Evolutionary conservation across 75 land plant genomes (phyloP).

Genomic region (Sequoiadendron giganteum): DNA sequence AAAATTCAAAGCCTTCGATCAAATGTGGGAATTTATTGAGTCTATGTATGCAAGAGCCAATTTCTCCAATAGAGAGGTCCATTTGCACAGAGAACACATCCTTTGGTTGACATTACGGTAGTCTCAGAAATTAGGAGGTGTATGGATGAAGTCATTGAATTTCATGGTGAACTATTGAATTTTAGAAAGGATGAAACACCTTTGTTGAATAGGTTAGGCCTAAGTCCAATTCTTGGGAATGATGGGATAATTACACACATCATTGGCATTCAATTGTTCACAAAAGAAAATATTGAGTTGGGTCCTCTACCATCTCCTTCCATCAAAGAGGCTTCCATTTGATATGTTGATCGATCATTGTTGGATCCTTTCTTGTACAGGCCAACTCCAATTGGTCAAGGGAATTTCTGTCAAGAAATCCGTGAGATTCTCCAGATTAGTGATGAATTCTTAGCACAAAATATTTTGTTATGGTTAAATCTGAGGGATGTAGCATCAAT

Average conservation of each 20-base stretch:
- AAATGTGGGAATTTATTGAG: too few relatives aligned
- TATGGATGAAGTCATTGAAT: too few relatives aligned
- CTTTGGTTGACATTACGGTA: too few relatives aligned
- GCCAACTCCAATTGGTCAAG: constrained; percentile 5
- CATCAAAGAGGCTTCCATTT: constrained; percentile 11
- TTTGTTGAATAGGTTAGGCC: too few relatives aligned
- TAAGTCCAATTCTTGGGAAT: constrained; percentile 59
- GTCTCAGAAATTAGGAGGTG: too few relatives aligned
- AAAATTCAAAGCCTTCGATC: too few relatives aligned
- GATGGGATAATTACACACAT: constrained; percentile 68
- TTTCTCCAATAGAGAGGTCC: too few relatives aligned
- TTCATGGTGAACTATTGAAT: too few relatives aligned
- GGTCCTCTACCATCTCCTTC: constrained; percentile 17
- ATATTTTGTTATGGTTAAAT: constrained; percentile 50
- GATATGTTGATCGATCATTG: not conserved
- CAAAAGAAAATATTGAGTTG: constrained; percentile 68
- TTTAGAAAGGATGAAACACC: too few relatives aligned
- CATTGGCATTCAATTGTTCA: constrained; percentile 70
- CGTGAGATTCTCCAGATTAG: constrained; percentile 68
- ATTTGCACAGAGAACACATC: too few relatives aligned
- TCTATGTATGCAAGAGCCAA: too few relatives aligned
- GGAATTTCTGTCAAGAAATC: too few relatives aligned
- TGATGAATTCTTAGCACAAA: constrained; percentile 76
- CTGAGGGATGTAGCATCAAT: constrained; percentile 83
- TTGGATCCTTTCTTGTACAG: constrained; percentile 7